A percentile compares a stretch with the other conserved stretches of the same genome.
phyloP scores from a whole-genome alignment of 768 basidiomycete genomes.

The Auriscalpium orientale region DNA sequence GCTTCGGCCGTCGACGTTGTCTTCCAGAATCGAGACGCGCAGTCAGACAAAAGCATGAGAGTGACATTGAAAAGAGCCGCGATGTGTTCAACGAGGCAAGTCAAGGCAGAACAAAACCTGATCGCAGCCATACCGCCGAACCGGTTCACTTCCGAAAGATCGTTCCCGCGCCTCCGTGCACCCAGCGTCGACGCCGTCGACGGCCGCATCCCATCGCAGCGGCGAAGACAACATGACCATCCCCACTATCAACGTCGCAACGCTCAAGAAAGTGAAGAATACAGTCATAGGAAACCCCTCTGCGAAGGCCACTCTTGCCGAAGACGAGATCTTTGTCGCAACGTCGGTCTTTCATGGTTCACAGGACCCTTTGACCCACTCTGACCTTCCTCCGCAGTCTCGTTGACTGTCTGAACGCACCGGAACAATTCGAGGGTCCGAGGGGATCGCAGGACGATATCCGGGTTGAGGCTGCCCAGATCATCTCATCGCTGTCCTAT shows the following conservation, averaged over 20 bases:
- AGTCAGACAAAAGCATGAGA: too few relatives aligned
- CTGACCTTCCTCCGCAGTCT: conserved; percentile 33
- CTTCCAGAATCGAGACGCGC: too few relatives aligned
- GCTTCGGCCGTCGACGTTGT: too few relatives aligned
- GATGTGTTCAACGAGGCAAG: too few relatives aligned
- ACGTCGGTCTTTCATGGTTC: conserved; percentile 31
- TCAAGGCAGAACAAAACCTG: too few relatives aligned
- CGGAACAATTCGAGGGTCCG: conserved; percentile 23
- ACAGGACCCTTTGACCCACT: background rate
- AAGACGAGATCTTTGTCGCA: conserved; percentile 48
- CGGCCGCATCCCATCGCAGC: background rate
- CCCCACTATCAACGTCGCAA: conserved; percentile 22
- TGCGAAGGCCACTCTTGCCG: conserved; percentile 53
- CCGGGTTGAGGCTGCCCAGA: conserved; percentile 66
- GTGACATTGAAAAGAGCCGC: too few relatives aligned
- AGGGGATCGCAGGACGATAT: conserved; percentile 40
- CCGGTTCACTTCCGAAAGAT: too few relatives aligned
- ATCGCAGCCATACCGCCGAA: too few relatives aligned
- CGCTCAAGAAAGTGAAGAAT: conserved; percentile 67
- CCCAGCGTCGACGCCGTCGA: background rate
- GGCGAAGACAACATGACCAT: conserved; percentile 19
- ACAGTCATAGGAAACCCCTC: conserved; percentile 73
- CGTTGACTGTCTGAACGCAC: conserved; percentile 50
- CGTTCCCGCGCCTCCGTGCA: too few relatives aligned
- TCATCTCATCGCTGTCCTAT: conserved; percentile 67